Percentiles rank a stretch among this genome's conserved stretches.
Conservation (phyloP, 768 basidiomycete species). For the Kwoniella europaea region DNA sequence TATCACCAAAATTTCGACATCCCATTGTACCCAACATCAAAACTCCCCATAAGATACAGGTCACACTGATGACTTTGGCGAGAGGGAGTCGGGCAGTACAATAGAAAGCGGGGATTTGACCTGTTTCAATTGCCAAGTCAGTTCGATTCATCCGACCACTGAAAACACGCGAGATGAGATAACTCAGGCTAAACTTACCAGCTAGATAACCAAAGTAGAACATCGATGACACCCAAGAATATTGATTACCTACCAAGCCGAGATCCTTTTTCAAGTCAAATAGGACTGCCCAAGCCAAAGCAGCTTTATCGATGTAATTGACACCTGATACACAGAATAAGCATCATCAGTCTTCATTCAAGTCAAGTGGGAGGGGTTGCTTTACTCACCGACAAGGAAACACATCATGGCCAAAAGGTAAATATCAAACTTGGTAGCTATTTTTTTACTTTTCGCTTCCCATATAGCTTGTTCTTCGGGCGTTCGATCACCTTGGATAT, state of each 20-base stretch:
- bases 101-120: conserved; percentile 31
- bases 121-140: conserved; percentile 3
- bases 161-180: not conserved
- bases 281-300: conserved; percentile 40
- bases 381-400: conserved; percentile 27
- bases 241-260: conserved; percentile 41
- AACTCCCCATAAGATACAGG: conserved; percentile 26
- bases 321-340: conserved; percentile 5
- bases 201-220: conserved; percentile 49
- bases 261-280: conserved; percentile 53
- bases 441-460: conserved; percentile 23
- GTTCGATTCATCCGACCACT: not conserved
- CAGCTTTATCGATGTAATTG: conserved; percentile 31
- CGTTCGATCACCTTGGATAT: conserved; percentile 11
- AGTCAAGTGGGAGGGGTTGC: too few species aligned
- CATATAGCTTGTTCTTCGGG: conserved; percentile 19
- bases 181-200: not conserved
- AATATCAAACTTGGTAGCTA: conserved; percentile 23
- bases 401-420: conserved; percentile 30
- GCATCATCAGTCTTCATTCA: too few species aligned
- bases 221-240: conserved; percentile 44
- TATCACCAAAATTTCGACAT: conserved; percentile 60
- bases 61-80: conserved; percentile 29
- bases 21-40: conserved; percentile 42
- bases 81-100: conserved; percentile 23